These are phyloP conservation scores for Apiotrichum veenhuisii DNA, from an alignment of 1,284 basidiomycete species.

Conservation along the genomic window DNA sequence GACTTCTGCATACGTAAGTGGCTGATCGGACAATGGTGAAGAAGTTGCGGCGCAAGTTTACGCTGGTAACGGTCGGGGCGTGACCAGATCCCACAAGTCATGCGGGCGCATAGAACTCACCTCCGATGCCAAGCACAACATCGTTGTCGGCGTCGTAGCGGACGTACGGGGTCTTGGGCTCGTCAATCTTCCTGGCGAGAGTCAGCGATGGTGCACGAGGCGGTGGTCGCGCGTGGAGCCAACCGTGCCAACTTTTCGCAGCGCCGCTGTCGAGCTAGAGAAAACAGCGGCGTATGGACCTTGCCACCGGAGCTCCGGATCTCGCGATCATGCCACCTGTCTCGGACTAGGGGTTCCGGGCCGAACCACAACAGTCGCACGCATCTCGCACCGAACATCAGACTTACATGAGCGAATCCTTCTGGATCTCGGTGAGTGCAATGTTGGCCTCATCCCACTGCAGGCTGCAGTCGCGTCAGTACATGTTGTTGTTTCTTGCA, in stretches of 20 bases:
- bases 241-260: not conserved
- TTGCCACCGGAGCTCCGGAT: too few relatives aligned
- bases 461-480: constrained; percentile 51
- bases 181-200: constrained; percentile 69
- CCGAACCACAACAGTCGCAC: too few relatives aligned
- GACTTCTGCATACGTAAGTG: constrained; percentile 55
- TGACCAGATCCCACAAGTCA: too few relatives aligned
- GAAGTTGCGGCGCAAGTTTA: too few relatives aligned
- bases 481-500: not conserved
- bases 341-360: too few relatives aligned
- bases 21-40: not conserved
- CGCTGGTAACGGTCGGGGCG: too few relatives aligned
- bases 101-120: constrained; percentile 40
- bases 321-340: too few relatives aligned
- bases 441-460: constrained; percentile 93
- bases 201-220: too few relatives aligned
- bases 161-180: constrained; percentile 94
- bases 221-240: too few relatives aligned
- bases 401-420: constrained; percentile 76
- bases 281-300: too few relatives aligned
- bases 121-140: constrained; percentile 61
- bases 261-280: too few relatives aligned
- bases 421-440: constrained; percentile 81
- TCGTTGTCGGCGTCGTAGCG: constrained; percentile 83
- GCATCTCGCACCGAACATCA: not conserved